Evolutionary conservation across 176 grass and related monocot species (phyloP).

Genomic region (Oryza punctata): DNA sequence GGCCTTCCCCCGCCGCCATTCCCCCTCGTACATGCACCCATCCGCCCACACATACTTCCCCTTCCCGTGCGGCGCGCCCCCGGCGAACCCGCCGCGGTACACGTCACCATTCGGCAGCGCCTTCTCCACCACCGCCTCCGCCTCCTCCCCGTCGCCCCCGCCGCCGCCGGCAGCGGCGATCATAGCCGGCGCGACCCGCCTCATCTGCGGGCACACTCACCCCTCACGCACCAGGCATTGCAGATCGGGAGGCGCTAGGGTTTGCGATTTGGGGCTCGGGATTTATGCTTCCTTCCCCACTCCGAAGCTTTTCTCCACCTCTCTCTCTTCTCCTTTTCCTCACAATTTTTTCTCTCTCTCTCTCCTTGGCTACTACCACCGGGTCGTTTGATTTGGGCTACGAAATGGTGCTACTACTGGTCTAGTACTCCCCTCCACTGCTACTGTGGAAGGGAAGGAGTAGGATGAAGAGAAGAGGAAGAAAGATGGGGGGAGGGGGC

Average conservation of each 20-base stretch:
- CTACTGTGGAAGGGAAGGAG: slow-evolving; percentile 14
- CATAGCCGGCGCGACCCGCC: slow-evolving; percentile 71
- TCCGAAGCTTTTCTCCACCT: background rate
- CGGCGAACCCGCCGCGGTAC: slow-evolving; percentile 62
- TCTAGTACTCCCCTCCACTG: slow-evolving; percentile 26
- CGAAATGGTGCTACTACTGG: slow-evolving; percentile 25
- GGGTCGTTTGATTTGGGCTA: slow-evolving; percentile 47
- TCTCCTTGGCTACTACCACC: slow-evolving; percentile 11
- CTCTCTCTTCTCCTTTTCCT: no score
- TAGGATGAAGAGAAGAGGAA: background rate
- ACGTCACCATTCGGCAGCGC: slow-evolving; percentile 75
- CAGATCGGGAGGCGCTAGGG: slow-evolving; percentile 52
- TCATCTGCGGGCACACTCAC: slow-evolving; percentile 31
- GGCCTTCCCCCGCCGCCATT: slow-evolving; percentile 81
- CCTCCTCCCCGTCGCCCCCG: background rate
- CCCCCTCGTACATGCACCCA: slow-evolving; percentile 94
- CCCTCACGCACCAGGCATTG: slow-evolving; percentile 38
- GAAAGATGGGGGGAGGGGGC: background rate
- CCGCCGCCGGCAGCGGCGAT: slow-evolving; percentile 38
- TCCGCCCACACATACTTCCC: slow-evolving; percentile 92
- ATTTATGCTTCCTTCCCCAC: slow-evolving; percentile 25
- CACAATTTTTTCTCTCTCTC: background rate
- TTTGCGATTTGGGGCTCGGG: slow-evolving; percentile 46
- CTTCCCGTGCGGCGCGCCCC: slow-evolving; percentile 65
- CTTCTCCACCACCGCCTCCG: slow-evolving; percentile 65